These are phyloP conservation scores for Pseudogymnoascus sp. DNA, from an alignment of 2,329 filamentous ascomycete species.

Conservation along the genomic window DNA sequence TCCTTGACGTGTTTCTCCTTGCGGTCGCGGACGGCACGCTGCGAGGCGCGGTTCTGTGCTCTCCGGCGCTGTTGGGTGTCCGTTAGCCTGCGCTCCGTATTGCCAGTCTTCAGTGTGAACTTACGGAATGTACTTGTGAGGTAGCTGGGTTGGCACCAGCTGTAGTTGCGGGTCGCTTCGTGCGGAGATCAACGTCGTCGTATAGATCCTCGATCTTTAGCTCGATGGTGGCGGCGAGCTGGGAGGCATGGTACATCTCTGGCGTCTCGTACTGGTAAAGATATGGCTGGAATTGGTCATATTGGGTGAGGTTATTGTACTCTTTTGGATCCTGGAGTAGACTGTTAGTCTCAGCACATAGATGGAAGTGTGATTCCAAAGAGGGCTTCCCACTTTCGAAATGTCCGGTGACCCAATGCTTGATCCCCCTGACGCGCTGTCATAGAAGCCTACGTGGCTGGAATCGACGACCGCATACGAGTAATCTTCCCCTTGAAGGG, in stretches of 20 bases:
- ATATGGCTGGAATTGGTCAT: neutral
- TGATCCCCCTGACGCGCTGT: neutral
- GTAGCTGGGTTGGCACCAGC: slow-evolving; percentile 26
- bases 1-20: slow-evolving; percentile 61
- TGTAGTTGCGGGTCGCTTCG: slow-evolving; percentile 22
- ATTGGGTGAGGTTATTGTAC: neutral
- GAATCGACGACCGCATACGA: neutral
- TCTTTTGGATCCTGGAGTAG: neutral
- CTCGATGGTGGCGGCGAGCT: slow-evolving; percentile 21
- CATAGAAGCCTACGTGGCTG: neutral
- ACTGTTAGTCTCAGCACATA: neutral
- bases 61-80: slow-evolving; percentile 41
- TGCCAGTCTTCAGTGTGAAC: slow-evolving; percentile 12
- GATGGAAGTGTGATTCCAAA: neutral
- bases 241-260: slow-evolving; percentile 18
- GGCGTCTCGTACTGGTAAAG: slow-evolving; percentile 24
- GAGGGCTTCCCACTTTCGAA: neutral
- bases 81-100: slow-evolving; percentile 11
- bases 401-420: neutral
- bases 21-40: slow-evolving; percentile 54
- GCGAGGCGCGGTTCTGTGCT: slow-evolving; percentile 55
- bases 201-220: slow-evolving; percentile 30
- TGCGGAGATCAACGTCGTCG: slow-evolving; percentile 29
- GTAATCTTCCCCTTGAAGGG: neutral
- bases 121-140: slow-evolving; percentile 30